These are phyloP conservation scores for Kwoniella dendrophila DNA, from an alignment of 768 basidiomycete species.

Conservation along the genomic window DNA sequence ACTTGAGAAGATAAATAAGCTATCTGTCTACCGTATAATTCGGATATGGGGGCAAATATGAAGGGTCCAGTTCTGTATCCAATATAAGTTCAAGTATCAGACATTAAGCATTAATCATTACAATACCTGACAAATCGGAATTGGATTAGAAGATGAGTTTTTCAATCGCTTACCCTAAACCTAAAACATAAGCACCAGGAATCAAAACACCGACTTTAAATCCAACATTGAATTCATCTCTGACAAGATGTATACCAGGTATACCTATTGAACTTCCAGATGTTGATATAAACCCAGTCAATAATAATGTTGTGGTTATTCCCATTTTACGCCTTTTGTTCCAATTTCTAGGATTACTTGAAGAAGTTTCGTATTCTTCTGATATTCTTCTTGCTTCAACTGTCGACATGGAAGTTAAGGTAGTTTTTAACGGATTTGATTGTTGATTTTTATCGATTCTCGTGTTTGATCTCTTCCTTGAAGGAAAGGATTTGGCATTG, in stretches of 20 bases:
- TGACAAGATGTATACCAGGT: conserved; percentile 42
- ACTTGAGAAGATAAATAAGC: conserved; percentile 39
- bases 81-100: neutral
- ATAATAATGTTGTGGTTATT: conserved; percentile 31
- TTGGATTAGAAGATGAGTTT: neutral
- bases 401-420: conserved; percentile 6
- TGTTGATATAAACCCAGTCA: conserved; percentile 50
- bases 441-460: neutral
- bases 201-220: conserved; percentile 42
- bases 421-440: neutral
- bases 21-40: conserved; percentile 48
- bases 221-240: conserved; percentile 42
- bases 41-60: conserved; percentile 49
- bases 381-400: neutral
- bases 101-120: too few species aligned
- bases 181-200: conserved; percentile 44
- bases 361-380: conserved; percentile 24
- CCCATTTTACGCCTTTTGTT: conserved; percentile 32
- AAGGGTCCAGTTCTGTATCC: conserved; percentile 45
- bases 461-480: neutral
- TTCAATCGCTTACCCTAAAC: conserved; percentile 43
- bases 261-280: conserved; percentile 42
- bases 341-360: conserved; percentile 43
- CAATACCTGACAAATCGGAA: neutral
- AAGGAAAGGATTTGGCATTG: neutral